Evolutionary conservation across 169 alveolate genomes (phyloP), one percentile per base, ranked within the genome.

Genomic region (Sarcocystis neurona): DNA sequence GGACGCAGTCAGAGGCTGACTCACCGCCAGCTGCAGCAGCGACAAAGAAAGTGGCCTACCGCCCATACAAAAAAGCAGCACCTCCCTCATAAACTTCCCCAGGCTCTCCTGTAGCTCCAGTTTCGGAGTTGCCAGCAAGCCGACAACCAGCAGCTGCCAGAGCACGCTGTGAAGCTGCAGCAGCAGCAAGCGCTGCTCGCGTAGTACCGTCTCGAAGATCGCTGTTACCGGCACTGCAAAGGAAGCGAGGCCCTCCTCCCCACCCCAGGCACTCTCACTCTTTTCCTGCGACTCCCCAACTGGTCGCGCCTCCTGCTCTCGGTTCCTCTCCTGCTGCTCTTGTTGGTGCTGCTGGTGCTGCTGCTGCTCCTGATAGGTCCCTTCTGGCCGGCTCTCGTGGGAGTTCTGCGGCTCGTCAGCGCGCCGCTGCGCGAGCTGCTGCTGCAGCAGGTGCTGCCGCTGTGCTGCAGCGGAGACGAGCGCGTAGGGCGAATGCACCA

Each of bases 101-200:
- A 27, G 53, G 2, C 56, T 2, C 82, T 30, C 82, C 20, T 3
- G 56, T 10, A 27, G 53, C 34, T 30, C 82, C 20, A 1, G 56
- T 10, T 5, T 23, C 34, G 46, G 56, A 15, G 23, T 15, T 15
- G 66, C 66, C 12, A 53, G 12, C 23, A 72, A 32, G 23, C 47
- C 82, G 41, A 72, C 56, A 43, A 72, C 58, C 20, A 72, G 27
- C 58, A 72, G 27, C 50, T 39, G 53, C 82, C 82, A 72, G 56
- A 72, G 32, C 8, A 72, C 56, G 12, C 20, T 18, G 53, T 72
- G 82, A 34, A 72, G 15, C n/a, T 63, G 46, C 44, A 4, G 75
- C n/a, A 63, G 37, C 75, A 41, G 27, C 43, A 0, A 18, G 27
- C 75, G 75, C 43, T 12, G 75, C 75, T 63, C 75, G n/a, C 43